Evolutionary conservation across 2,329 filamentous ascomycete genomes (phyloP).

Genomic region (Hymenoscyphus scutula): DNA sequence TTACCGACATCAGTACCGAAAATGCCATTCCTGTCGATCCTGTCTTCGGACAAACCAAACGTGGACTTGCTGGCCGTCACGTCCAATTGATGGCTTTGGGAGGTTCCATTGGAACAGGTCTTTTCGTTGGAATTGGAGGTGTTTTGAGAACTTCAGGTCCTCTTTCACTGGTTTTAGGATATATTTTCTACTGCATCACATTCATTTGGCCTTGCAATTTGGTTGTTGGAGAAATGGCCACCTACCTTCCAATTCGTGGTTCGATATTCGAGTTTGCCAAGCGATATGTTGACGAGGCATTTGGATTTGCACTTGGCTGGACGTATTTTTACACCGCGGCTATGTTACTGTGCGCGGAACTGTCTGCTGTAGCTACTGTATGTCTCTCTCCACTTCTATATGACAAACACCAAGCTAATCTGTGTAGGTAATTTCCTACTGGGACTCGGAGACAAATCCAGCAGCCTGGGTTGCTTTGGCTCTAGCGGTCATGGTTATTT

Average conservation of each 20-base stretch:
- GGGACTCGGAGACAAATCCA: slow-evolving; percentile 45
- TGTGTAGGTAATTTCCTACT: slow-evolving; percentile 41
- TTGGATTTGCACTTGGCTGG: slow-evolving; percentile 54
- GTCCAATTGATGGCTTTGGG: slow-evolving; percentile 50
- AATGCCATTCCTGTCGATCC: neutral
- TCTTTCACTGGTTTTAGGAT: slow-evolving; percentile 46
- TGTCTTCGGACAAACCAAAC: slow-evolving; percentile 17
- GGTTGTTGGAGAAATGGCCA: slow-evolving; percentile 51
- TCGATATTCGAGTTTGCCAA: slow-evolving; percentile 54
- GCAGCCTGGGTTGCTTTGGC: slow-evolving; percentile 40
- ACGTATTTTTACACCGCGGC: slow-evolving; percentile 62
- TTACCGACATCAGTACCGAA: neutral
- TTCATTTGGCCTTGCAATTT: slow-evolving; percentile 28
- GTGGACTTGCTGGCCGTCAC: slow-evolving; percentile 44
- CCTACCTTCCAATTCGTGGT: slow-evolving; percentile 52
- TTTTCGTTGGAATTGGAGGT: slow-evolving; percentile 50
- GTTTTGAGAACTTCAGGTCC: slow-evolving; percentile 50
- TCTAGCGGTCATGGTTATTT: slow-evolving; percentile 37
- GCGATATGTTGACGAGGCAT: slow-evolving; percentile 53
- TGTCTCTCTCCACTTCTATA: slow-evolving; percentile 35
- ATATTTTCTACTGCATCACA: neutral
- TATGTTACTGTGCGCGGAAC: slow-evolving; percentile 30
- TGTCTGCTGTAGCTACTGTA: neutral
- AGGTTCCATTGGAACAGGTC: slow-evolving; percentile 42
- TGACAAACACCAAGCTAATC: slow-evolving; percentile 36